Percentiles rank a stretch among this genome's conserved stretches.
These are phyloP conservation scores for Backusella mclennaniae DNA, from an alignment of 192 early-diverging fungal species.

Conservation along the genomic window DNA sequence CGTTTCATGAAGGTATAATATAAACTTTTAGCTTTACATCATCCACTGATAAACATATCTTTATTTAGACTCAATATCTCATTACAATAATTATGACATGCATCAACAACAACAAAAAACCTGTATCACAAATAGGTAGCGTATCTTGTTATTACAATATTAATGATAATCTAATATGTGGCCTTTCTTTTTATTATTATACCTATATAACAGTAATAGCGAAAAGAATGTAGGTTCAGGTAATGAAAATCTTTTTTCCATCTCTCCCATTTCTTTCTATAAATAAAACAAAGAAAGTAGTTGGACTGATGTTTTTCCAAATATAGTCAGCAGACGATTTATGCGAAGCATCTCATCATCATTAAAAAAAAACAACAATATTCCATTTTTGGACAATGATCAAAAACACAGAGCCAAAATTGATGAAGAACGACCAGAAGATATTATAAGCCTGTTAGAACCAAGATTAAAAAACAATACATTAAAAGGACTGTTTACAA, in stretches of 20 bases:
- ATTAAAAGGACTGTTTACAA: neutral
- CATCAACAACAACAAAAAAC: neutral
- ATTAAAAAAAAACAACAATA: neutral
- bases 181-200: neutral
- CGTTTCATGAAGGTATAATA: neutral
- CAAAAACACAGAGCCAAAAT: neutral
- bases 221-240: neutral
- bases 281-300: neutral
- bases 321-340: constrained; percentile 12
- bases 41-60: neutral
- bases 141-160: neutral
- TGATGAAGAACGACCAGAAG: neutral
- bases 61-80: neutral
- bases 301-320: neutral
- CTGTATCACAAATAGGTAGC: neutral
- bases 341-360: constrained; percentile 8
- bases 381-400: neutral
- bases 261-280: neutral
- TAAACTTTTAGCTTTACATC: neutral
- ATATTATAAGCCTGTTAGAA: neutral
- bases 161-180: neutral
- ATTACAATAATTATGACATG: neutral
- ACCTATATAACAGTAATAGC: neutral
- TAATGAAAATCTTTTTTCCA: neutral
- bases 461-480: neutral